Percentiles rank a stretch among this genome's conserved stretches.
Evolutionary conservation across 306 rosid genomes (phyloP).

Genomic region (Lathyrus tuberosus): DNA sequence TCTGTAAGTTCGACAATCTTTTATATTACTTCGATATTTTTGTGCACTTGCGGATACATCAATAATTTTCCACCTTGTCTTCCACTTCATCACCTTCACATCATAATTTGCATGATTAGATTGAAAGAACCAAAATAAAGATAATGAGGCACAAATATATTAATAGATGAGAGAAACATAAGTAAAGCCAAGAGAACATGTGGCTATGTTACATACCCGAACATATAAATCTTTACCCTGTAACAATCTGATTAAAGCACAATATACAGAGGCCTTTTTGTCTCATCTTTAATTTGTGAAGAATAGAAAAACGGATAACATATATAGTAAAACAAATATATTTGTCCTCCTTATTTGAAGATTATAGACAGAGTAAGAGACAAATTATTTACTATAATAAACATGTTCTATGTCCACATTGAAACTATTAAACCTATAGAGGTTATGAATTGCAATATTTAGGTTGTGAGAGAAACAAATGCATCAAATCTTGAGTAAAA

Average conservation of each 20-base stretch:
- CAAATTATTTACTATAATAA: conserved; percentile 6
- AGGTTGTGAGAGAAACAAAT: conserved; percentile 15
- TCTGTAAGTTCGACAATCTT: too few relatives aligned
- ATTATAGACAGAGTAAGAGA: conserved; percentile 29
- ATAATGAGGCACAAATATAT: conserved; percentile 31
- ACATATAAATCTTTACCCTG: conserved; percentile 87
- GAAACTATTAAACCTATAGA: conserved; percentile 15
- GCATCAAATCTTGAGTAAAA: conserved; percentile 29
- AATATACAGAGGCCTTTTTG: conserved; percentile 87
- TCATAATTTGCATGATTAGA: conserved; percentile 41
- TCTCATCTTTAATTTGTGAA: conserved; percentile 85
- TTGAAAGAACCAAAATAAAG: conserved; percentile 25
- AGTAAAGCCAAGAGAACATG: conserved; percentile 29
- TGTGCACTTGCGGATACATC: too few relatives aligned
- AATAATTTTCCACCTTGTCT: too few relatives aligned
- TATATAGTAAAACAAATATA: conserved; percentile 27
- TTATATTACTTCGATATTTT: too few relatives aligned
- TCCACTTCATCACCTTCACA: too few relatives aligned
- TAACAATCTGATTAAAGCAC: conserved; percentile 82
- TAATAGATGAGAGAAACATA: conserved; percentile 32
- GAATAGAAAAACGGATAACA: conserved; percentile 34
- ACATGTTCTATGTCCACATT: not conserved
- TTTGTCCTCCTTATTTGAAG: conserved; percentile 31
- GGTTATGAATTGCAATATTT: conserved; percentile 17
- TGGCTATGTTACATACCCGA: conserved; percentile 58